phyloP scores from a whole-genome alignment of 805 yeast species.

The Ogataea degrootiae region DNA sequence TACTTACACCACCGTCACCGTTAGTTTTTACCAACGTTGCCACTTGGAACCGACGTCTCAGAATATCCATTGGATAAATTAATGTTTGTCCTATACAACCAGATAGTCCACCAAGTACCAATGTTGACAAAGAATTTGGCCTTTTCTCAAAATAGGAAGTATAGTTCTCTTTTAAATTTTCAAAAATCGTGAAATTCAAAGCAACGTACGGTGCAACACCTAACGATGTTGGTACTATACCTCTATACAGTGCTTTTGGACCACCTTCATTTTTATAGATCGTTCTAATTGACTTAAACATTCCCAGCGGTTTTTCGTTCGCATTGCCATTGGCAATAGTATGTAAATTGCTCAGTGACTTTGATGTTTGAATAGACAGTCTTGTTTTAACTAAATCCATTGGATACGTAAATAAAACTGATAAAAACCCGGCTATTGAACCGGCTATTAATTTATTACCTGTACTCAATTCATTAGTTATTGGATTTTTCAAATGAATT shows the following conservation, averaged over 20 bases:
- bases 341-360: conserved; percentile 40
- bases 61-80: conserved; percentile 87
- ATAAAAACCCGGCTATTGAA: conserved; percentile 71
- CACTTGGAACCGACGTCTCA: conserved; percentile 88
- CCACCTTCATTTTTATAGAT: conserved; percentile 84
- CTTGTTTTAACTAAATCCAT: conserved; percentile 88
- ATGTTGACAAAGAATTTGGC: conserved; percentile 44
- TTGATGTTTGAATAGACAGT: conserved; percentile 83
- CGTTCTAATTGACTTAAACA: conserved; percentile 47
- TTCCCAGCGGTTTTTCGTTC: conserved; percentile 60
- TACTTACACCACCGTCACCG: conserved; percentile 68
- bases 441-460: conserved; percentile 70
- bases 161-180: conserved; percentile 61
- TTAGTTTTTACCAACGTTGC: conserved; percentile 66
- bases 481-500: conserved; percentile 28
- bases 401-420: conserved; percentile 86
- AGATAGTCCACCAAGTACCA: conserved; percentile 76
- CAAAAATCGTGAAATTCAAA: conserved; percentile 86
- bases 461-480: conserved; percentile 39
- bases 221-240: conserved; percentile 82
- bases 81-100: conserved; percentile 89
- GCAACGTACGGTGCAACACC: conserved; percentile 98
- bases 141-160: conserved; percentile 17
- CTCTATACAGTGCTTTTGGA: conserved; percentile 68
- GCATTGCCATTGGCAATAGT: conserved; percentile 13